A percentile compares a stretch with the other conserved stretches of the same genome.
phyloP scores from a whole-genome alignment of 73 alveolate species.

The Tetrahymena borealis region DNA sequence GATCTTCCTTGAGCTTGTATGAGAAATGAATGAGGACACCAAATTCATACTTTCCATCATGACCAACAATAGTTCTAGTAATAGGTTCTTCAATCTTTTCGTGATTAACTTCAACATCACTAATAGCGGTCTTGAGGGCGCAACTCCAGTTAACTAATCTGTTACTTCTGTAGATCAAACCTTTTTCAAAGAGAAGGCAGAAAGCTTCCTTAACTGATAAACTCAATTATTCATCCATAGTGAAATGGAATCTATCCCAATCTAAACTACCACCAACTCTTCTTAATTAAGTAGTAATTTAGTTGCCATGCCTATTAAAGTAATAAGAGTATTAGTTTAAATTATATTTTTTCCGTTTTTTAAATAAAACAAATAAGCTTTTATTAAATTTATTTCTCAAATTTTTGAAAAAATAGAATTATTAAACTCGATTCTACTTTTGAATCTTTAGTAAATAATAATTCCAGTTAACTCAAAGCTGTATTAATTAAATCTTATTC shows the following conservation, averaged over 20 bases:
- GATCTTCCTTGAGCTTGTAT: conserved; percentile 78
- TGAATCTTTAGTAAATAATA: too few relatives aligned
- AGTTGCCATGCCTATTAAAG: conserved; percentile 60
- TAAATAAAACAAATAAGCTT: too few relatives aligned
- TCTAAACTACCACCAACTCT: conserved; percentile 90
- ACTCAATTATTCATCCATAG: conserved; percentile 70
- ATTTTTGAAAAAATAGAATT: too few relatives aligned
- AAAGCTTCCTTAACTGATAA: conserved; percentile 91
- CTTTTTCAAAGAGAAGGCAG: conserved; percentile 86
- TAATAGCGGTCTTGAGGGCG: conserved; percentile 91
- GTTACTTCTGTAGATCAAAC: conserved; percentile 92
- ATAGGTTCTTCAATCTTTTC: conserved; percentile 71
- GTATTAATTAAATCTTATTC: too few relatives aligned
- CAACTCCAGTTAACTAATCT: conserved; percentile 98
- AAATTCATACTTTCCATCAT: conserved; percentile 83
- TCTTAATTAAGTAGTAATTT: conserved; percentile 75
- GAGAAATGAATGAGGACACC: conserved; percentile 88
- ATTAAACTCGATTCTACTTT: too few relatives aligned
- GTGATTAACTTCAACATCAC: conserved; percentile 93
- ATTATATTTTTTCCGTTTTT: too few relatives aligned
- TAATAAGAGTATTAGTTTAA: neutral
- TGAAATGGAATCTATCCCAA: conserved; percentile 88
- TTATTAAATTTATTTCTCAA: too few relatives aligned
- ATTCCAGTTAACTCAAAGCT: too few relatives aligned
- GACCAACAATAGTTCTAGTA: conserved; percentile 74